phyloP scores from a whole-genome alignment of 495 filamentous ascomycete genomes.

The Physcia stellaris region DNA sequence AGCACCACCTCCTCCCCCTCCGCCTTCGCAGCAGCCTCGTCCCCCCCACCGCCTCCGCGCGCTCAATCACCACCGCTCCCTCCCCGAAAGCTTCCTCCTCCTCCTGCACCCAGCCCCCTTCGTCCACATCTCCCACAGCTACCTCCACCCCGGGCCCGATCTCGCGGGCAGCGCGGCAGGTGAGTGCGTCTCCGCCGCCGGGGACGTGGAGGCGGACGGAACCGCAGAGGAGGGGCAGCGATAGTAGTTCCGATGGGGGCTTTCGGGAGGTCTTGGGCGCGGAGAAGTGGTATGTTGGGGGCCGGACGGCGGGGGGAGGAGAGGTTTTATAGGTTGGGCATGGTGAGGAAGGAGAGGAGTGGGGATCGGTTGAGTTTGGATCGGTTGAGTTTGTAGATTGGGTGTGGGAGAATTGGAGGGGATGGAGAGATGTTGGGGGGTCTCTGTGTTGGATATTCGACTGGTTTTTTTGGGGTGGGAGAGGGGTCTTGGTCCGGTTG shows the following conservation, averaged over 20 bases:
- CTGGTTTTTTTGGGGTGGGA: no score
- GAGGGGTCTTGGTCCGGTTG: no score
- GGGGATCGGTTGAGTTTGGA: conserved; percentile 47
- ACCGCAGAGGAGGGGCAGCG: conserved; percentile 56
- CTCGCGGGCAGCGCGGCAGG: conserved; percentile 12
- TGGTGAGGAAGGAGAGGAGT: conserved; percentile 46
- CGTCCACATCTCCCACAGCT: conserved; percentile 15
- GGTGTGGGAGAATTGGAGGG: conserved; percentile 9
- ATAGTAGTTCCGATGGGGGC: conserved; percentile 54
- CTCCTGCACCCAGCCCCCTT: conserved; percentile 1
- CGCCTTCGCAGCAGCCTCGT: not conserved
- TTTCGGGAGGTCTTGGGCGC: conserved; percentile 63
- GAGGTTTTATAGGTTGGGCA: conserved; percentile 71
- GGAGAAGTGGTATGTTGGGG: conserved; percentile 86
- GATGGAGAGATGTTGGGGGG: not conserved
- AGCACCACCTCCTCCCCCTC: conserved; percentile 14
- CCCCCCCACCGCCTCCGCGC: conserved; percentile 14
- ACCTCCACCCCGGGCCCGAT: conserved; percentile 21
- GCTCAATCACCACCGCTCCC: conserved; percentile 11
- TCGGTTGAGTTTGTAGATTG: conserved; percentile 48
- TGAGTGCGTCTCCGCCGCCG: conserved; percentile 9
- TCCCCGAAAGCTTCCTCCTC: conserved; percentile 9
- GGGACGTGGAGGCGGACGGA: conserved; percentile 21
- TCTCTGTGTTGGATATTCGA: no score
- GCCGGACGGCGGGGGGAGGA: conserved; percentile 69